Conservation (phyloP, 768 basidiomycete genomes). For the Mycena latifolia region DNA sequence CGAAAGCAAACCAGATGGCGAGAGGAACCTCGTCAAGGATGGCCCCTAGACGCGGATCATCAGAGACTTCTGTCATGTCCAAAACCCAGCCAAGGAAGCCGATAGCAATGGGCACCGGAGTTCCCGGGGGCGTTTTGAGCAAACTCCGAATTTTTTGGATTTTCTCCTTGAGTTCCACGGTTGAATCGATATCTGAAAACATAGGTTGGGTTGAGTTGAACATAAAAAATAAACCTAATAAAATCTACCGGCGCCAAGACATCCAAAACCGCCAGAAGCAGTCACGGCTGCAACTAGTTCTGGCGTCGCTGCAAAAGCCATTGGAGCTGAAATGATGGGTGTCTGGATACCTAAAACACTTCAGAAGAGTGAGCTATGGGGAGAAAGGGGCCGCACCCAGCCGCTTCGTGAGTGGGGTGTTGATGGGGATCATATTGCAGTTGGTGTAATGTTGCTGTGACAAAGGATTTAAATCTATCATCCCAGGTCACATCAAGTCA, state of each 20-base stretch:
- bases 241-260: slow-evolving; percentile 67
- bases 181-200: no score
- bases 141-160: no score
- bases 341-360: slow-evolving; percentile 52
- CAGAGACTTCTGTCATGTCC: slow-evolving; percentile 54
- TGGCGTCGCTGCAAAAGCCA: slow-evolving; percentile 58
- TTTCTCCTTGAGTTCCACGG: no score
- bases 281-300: slow-evolving; percentile 58
- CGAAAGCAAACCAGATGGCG: slow-evolving; percentile 69
- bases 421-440: slow-evolving; percentile 54
- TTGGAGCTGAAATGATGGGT: slow-evolving; percentile 70
- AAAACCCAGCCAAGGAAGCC: slow-evolving; percentile 65
- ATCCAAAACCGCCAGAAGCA: slow-evolving; percentile 68
- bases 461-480: no score
- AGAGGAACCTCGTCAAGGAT: slow-evolving; percentile 60
- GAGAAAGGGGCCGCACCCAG: slow-evolving; percentile 58
- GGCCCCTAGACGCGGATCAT: slow-evolving; percentile 51
- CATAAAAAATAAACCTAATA: background rate
- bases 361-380: no score
- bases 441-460: no score
- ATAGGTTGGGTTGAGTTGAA: no score
- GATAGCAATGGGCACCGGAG: slow-evolving; percentile 48
- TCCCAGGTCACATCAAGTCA: no score
- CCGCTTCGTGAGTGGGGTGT: slow-evolving; percentile 52
- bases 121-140: no score